Base-by-base conservation (phyloP, 2,329 filamentous ascomycete genomes). In the Aspergillus fijiensis region DNA sequence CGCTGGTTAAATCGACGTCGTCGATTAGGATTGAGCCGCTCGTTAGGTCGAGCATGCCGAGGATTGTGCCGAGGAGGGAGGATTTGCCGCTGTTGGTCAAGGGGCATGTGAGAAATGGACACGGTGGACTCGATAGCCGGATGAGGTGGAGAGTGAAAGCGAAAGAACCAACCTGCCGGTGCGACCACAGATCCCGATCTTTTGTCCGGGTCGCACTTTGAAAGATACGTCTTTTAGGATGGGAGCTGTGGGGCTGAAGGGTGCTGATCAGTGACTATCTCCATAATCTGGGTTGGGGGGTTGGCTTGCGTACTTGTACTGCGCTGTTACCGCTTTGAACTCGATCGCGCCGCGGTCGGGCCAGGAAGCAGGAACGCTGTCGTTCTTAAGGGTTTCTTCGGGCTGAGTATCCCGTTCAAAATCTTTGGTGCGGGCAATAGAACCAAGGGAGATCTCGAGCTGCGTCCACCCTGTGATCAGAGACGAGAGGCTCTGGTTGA, bases 141-240 rank as follows among this genome's bases (percentile, higher is more conserved):
- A 35, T 14, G 49, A 21, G 12, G 12, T 51, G 0, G 16, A n/a
- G 1, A 5, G 16, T 27, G 7, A 12, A 5, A 7, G 14, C 5
- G 11, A 16, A 2, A 14, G 27, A 23, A 52, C 49, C 5, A 9
- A 58, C 55, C 55, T 58, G 3, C 55, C 55, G 1, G 49, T 52
- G 21, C 55, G 49, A 12, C 49, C 55, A 42, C 49, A 58, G 16
- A 58, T 52, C 1, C 55, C 55, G 29, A 58, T 35, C 21, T 47
- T 52, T 21, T 58, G 48, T 3, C 55, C 49, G 5, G 50, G 14
- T 19, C n/a, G 16, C 5, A 21, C 31, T 21, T 21, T 19, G n/a
- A 51, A 51, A 21, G 50, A 35, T 2, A 51, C 10, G 50, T 35
- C 50, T 21, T 39, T 51, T 11, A 51, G 7, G 19, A 12, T 33